Base-by-base conservation (phyloP, 345 rosid genomes). In the Arabis hirsuta region DNA sequence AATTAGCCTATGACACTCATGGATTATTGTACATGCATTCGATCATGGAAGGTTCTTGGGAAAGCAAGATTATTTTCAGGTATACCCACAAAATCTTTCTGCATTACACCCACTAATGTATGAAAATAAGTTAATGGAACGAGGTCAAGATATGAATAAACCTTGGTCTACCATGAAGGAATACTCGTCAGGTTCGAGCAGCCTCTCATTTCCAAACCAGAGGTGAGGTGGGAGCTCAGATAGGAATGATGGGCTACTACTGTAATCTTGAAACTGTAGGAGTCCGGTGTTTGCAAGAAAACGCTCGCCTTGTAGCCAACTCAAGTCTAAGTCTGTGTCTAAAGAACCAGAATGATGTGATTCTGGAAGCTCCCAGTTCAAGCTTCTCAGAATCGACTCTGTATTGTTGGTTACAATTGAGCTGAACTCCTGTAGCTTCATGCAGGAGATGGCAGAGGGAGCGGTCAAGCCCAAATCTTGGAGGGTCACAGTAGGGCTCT, bases 91-190 rank as follows among this genome's bases (percentile, higher is more conserved):
- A 76, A 76, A 76, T 57, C 76, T 64, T 61, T 69, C 58, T 69
- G 79, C 75, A 76, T 69, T 70, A 70, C 67, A 64, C 67, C 76
- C 34, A 50, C 67, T 76, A 70, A 64, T 76, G 70, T 50, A 70
- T 22, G 55, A 20, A 69, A 69, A 62, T 12, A 69, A 70, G 67
- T 57, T 62, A 73, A 63, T 19, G 19, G 67, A 79, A 62, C 73
- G 74, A 74, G 76, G 62, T 87, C 80, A 88, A 65, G 81, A 73
- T 71, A 90, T 76, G 78, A 92, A 92, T 74, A 92, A 81, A 71
- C 94, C 83, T 69, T 85, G 88, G 74, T 85, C 91, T 47, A 82
- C 74, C 53, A 68, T 36, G 53, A 84, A 54, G 58, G 82, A 52
- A 76, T 75, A 84, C 55, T 91, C 96, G 7, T 88, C 72, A 55